A percentile compares a stretch with the other conserved stretches of the same genome.
phyloP scores from a whole-genome alignment of 2,329 filamentous ascomycete species.

The Microcyclosporella mali region DNA sequence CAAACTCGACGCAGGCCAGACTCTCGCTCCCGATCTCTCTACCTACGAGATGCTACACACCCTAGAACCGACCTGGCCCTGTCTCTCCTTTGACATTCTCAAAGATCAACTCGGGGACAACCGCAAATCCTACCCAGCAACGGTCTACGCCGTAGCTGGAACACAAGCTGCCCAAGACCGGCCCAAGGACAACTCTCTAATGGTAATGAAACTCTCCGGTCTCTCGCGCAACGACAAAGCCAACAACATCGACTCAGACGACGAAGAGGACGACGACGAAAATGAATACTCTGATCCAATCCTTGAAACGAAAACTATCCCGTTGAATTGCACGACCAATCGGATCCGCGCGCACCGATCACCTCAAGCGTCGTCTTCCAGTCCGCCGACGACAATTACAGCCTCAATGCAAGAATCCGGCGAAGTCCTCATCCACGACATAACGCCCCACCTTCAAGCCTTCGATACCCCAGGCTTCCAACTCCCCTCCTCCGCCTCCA shows the following conservation, averaged over 20 bases:
- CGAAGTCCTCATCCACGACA: conserved; percentile 86
- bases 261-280: conserved; percentile 62
- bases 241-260: conserved; percentile 60
- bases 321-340: conserved; percentile 82
- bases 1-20: conserved; percentile 85
- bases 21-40: conserved; percentile 81
- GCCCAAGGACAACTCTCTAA: conserved; percentile 81
- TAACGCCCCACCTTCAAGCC: conserved; percentile 78
- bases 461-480: conserved; percentile 84
- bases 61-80: conserved; percentile 91
- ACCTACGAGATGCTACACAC: conserved; percentile 98
- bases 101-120: conserved; percentile 80
- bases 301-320: conserved; percentile 85
- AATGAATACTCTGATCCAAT: conserved; percentile 77
- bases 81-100: conserved; percentile 89
- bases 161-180: conserved; percentile 77
- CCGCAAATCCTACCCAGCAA: conserved; percentile 88
- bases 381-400: conserved; percentile 73
- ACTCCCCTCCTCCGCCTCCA: conserved; percentile 76
- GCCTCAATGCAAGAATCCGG: conserved; percentile 89
- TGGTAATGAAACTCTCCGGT: conserved; percentile 94
- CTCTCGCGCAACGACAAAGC: conserved; percentile 78
- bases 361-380: conserved; percentile 62
- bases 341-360: conserved; percentile 83
- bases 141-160: conserved; percentile 88